Percentiles rank a stretch among this genome's conserved stretches.
Evolutionary conservation across 1,284 basidiomycete species (phyloP).

Genomic region (Sanghuangporus baumii): DNA sequence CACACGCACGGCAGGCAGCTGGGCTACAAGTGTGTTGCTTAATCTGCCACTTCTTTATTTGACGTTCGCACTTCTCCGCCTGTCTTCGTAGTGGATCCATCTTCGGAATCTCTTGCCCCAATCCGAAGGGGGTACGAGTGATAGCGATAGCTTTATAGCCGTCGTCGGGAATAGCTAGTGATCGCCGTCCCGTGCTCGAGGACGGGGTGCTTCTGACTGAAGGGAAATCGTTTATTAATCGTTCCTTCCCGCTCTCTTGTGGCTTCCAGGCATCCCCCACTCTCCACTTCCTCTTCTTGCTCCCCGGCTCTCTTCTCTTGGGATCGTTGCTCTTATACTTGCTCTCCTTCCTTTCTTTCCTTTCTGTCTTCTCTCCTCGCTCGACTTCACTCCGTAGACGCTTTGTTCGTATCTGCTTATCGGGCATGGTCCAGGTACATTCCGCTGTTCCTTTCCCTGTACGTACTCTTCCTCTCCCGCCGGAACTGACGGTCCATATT

Average conservation of each 20-base stretch:
- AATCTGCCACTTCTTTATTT: background rate
- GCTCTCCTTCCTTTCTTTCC: background rate
- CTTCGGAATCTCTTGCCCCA: background rate
- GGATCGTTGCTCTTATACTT: background rate
- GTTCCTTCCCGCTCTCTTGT: background rate
- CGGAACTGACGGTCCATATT: background rate
- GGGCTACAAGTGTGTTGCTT: background rate
- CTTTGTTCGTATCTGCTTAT: background rate
- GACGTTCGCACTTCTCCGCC: background rate
- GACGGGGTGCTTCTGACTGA: too few species aligned
- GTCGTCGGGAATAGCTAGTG: background rate
- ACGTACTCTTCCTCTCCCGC: background rate
- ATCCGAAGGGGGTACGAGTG: background rate
- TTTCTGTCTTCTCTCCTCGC: background rate
- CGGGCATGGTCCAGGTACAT: background rate
- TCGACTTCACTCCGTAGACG: background rate
- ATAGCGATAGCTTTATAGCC: background rate
- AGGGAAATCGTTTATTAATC: background rate
- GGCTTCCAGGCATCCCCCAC: background rate
- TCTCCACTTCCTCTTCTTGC: constrained; percentile 6
- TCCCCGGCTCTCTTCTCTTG: background rate
- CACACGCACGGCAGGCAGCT: background rate
- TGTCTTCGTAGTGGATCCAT: background rate
- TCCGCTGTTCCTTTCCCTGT: constrained; percentile 11
- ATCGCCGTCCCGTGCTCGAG: background rate